phyloP scores from a whole-genome alignment of 306 rosid species.

The Alnus rubra region DNA sequence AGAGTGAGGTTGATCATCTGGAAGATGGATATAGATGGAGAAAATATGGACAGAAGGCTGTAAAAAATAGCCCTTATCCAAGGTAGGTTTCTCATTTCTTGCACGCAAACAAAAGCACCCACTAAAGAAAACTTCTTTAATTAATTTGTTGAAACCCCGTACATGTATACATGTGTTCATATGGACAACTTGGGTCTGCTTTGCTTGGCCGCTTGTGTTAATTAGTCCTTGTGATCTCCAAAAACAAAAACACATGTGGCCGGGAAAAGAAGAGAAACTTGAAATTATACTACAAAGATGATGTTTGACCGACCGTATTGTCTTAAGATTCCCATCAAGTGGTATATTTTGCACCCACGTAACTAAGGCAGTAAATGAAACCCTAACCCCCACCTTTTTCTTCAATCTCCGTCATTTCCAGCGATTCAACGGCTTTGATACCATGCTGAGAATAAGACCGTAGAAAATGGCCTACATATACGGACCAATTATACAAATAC shows the following conservation, averaged over 20 bases:
- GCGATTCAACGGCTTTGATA: no score
- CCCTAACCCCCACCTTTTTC: background rate
- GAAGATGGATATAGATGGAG: conserved; percentile 95
- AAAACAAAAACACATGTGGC: background rate
- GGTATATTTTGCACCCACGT: background rate
- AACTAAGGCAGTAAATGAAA: background rate
- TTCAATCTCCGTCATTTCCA: no score
- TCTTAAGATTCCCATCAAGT: background rate
- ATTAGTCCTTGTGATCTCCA: background rate
- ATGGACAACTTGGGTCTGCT: background rate
- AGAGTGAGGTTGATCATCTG: conserved; percentile 89
- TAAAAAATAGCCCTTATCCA: conserved; percentile 84
- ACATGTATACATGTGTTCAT: background rate
- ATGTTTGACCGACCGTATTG: background rate
- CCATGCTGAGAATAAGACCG: no score
- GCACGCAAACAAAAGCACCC: background rate
- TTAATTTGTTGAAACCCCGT: background rate
- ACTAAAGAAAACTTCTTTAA: background rate
- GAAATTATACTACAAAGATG: background rate
- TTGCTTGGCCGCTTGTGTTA: background rate
- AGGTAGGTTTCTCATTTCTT: conserved; percentile 40
- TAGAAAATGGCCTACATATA: no score
- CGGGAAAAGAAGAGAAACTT: background rate
- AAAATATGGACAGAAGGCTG: conserved; percentile 88
- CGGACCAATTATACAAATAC: no score